Percentiles rank a stretch among this genome's conserved stretches.
These are phyloP conservation scores for Backusella luteola DNA, from an alignment of 192 early-diverging fungal genomes.

Conservation along the genomic window DNA sequence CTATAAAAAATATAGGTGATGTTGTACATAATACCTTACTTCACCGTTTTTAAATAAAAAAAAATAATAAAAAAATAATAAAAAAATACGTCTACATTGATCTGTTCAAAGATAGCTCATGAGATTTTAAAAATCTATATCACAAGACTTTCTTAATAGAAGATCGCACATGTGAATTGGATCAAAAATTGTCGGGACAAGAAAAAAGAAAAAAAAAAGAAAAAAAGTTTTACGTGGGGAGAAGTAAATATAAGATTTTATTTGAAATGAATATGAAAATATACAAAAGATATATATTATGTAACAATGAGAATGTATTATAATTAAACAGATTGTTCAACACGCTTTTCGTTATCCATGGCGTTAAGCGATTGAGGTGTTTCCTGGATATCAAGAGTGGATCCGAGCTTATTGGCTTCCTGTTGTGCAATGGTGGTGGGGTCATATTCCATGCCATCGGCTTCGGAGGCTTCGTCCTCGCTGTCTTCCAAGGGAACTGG, in stretches of 20 bases:
- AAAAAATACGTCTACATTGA: not conserved
- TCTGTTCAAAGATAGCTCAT: no score
- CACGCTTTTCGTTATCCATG: not conserved
- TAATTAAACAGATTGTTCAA: not conserved
- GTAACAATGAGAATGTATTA: not conserved
- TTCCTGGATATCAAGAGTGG: not conserved
- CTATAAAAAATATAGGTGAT: not conserved
- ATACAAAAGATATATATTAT: not conserved
- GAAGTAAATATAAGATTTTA: no score
- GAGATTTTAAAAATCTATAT: no score
- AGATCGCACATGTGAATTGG: no score
- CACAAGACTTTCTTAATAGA: no score
- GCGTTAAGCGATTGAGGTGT: not conserved
- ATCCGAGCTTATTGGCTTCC: not conserved
- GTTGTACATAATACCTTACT: not conserved
- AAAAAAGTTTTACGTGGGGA: not conserved
- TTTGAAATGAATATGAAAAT: not conserved
- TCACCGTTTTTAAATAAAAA: not conserved
- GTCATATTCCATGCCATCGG: no score
- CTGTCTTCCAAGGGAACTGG: no score
- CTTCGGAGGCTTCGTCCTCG: no score
- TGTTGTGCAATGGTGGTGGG: no score
- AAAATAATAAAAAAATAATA: not conserved
- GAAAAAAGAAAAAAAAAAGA: not conserved
- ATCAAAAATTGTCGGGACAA: not conserved